Conservation (phyloP, 1,284 basidiomycete genomes). For the Apiotrichum laibachii region DNA sequence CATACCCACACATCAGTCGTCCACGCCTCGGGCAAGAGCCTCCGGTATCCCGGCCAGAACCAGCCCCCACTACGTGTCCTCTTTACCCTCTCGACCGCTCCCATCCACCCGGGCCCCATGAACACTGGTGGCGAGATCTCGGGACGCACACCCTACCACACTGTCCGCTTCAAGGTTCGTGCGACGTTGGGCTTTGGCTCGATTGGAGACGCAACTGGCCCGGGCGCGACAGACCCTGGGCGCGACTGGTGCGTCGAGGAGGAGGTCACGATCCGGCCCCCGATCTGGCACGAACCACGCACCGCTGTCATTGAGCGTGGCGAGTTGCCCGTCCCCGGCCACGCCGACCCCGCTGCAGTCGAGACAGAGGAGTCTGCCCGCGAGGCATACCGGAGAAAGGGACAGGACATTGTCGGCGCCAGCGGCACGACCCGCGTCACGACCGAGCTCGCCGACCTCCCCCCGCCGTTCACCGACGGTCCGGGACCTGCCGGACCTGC, state of each 20-base stretch:
- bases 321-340: conserved; percentile 18
- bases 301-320: conserved; percentile 36
- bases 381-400: conserved; percentile 50
- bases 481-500: conserved; percentile 10
- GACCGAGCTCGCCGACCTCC: conserved; percentile 10
- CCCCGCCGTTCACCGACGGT: conserved; percentile 41
- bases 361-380: conserved; percentile 31
- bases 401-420: conserved; percentile 44
- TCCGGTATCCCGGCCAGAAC: conserved; percentile 43
- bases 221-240: conserved; percentile 6
- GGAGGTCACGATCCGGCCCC: conserved; percentile 33
- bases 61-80: conserved; percentile 45
- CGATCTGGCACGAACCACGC: conserved; percentile 37
- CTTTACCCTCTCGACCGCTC: conserved; percentile 45
- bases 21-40: conserved; percentile 46
- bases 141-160: conserved; percentile 37
- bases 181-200: conserved; percentile 44
- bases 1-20: conserved; percentile 19
- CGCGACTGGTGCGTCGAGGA: conserved; percentile 36
- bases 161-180: conserved; percentile 39
- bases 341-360: not conserved
- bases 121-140: conserved; percentile 46
- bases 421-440: conserved; percentile 32
- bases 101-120: conserved; percentile 21
- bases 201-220: conserved; percentile 15